Conservation (phyloP, 1,139 yeast species). For the Nakaseomyces kungkrabaensis region DNA sequence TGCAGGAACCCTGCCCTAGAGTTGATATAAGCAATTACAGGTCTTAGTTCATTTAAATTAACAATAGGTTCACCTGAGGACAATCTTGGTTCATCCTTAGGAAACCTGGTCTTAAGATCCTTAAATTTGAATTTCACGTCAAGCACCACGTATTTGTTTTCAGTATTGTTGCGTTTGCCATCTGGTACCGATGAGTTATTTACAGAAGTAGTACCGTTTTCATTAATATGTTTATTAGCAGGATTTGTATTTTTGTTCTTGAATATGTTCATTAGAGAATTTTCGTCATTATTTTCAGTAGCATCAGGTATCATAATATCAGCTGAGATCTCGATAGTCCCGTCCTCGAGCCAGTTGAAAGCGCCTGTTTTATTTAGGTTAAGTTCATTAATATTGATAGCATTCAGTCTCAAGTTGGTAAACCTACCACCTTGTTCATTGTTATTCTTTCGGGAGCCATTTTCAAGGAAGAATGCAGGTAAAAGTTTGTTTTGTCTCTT, state of each 20-base stretch:
- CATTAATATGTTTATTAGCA: neutral
- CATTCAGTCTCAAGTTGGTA: constrained; percentile 44
- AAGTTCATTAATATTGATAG: constrained; percentile 43
- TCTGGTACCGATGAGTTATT: neutral
- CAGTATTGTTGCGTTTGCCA: constrained; percentile 16
- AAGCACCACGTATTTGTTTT: constrained; percentile 48
- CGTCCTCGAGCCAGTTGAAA: constrained; percentile 62
- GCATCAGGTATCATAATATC: constrained; percentile 59
- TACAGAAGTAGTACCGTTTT: constrained; percentile 2
- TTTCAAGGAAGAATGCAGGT: neutral
- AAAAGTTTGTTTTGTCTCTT: constrained; percentile 44
- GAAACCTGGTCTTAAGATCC: constrained; percentile 51
- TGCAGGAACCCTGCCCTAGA: constrained; percentile 29
- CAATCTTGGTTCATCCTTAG: constrained; percentile 43
- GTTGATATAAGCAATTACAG: constrained; percentile 53
- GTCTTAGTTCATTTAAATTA: constrained; percentile 48
- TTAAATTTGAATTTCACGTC: constrained; percentile 55
- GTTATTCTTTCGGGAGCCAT: neutral
- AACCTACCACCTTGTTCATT: constrained; percentile 37
- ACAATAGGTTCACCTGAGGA: constrained; percentile 47
- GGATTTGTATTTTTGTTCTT: too few species aligned
- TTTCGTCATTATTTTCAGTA: constrained; percentile 25
- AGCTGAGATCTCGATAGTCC: constrained; percentile 58
- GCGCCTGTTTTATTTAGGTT: constrained; percentile 24
- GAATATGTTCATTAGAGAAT: constrained; percentile 6